These are phyloP conservation scores for Blastobotrys chiropterorum DNA, from an alignment of 805 yeast species.

Conservation along the genomic window DNA sequence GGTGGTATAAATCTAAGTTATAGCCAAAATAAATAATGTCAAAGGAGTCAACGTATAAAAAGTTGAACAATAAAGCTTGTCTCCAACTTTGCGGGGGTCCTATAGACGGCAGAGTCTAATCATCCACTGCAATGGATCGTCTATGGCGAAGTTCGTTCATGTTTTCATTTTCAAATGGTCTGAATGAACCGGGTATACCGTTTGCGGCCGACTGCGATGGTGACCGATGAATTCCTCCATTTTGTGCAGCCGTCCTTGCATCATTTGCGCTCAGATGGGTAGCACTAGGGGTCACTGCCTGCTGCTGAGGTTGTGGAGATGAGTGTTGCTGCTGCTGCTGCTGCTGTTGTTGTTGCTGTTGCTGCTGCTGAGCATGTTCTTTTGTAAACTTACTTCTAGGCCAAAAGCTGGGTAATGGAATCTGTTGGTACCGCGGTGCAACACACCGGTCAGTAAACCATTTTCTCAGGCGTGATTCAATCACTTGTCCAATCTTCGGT, in stretches of 20 bases:
- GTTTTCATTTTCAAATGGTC: neutral
- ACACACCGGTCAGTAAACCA: constrained; percentile 94
- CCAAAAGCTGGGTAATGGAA: constrained; percentile 83
- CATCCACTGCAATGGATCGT: neutral
- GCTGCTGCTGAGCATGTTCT: constrained; percentile 9
- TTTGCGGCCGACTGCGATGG: neutral
- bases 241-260: neutral
- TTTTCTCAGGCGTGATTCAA: constrained; percentile 72
- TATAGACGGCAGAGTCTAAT: too few species aligned
- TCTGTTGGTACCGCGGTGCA: constrained; percentile 85
- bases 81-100: too few species aligned
- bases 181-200: neutral
- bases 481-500: constrained; percentile 80
- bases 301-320: neutral
- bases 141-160: neutral
- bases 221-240: neutral
- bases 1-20: constrained; percentile 24
- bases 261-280: neutral
- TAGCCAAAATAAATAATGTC: neutral
- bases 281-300: neutral
- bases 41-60: neutral
- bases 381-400: constrained; percentile 37
- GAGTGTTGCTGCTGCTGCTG: neutral
- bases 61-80: too few species aligned
- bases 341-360: constrained; percentile 8